phyloP scores from a whole-genome alignment of 306 rosid species.

The Pterocarpus santalinus region DNA sequence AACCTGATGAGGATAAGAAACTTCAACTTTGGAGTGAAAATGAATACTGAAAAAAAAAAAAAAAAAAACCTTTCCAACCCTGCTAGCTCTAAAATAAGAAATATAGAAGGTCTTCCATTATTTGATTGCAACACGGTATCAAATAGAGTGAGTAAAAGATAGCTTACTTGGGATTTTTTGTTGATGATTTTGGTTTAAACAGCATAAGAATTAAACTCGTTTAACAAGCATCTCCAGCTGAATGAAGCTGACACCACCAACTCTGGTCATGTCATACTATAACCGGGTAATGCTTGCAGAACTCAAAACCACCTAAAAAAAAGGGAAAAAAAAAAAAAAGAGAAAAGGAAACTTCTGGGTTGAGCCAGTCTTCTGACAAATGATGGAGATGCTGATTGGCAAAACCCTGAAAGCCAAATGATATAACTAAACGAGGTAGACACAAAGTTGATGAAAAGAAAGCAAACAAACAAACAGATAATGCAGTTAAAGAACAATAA shows the following conservation, averaged over 20 bases:
- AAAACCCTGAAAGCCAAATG: conserved; percentile 56
- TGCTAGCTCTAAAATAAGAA: conserved; percentile 22
- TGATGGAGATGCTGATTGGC: conserved; percentile 50
- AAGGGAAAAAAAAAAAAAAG: background rate
- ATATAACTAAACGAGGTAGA: conserved; percentile 38
- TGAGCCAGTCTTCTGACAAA: conserved; percentile 18
- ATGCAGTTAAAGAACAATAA: conserved; percentile 34
- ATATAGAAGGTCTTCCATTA: background rate
- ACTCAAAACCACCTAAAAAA: background rate
- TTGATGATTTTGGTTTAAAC: conserved; percentile 10
- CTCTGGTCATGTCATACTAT: background rate
- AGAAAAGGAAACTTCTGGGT: conserved; percentile 13
- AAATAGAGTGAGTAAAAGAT: conserved; percentile 7
- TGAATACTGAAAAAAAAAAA: conserved; percentile 1
- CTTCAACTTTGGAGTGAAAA: background rate
- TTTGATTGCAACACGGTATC: background rate
- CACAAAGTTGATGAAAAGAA: conserved; percentile 16
- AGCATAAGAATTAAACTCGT: conserved; percentile 18
- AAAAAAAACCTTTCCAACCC: background rate
- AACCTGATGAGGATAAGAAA: conserved; percentile 3
- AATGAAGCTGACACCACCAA: conserved; percentile 9
- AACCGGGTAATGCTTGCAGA: conserved; percentile 27
- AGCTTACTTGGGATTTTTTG: conserved; percentile 20
- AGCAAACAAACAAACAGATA: conserved; percentile 35
- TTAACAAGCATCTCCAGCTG: conserved; percentile 39